Evolutionary conservation across 164 flowering plant genomes (phyloP), one percentile per base, ranked within the genome.

Genomic region (Hamamelis virginiana): DNA sequence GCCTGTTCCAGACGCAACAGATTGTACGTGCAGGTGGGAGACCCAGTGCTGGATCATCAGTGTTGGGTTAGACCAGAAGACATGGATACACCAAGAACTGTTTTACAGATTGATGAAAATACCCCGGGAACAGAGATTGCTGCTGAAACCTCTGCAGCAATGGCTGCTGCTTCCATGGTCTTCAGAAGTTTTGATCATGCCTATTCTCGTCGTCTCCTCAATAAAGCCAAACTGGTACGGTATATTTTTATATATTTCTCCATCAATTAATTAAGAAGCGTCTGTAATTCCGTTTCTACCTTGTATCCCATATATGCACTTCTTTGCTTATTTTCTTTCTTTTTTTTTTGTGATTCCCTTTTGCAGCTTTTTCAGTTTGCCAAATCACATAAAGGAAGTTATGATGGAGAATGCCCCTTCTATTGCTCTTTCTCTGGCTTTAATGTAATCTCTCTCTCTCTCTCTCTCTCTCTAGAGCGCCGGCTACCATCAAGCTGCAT

Each of bases 351-450:
- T 41, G 0, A 21, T 69, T 13, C 16, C 16, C 3, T n/a, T 38
- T 59, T 64, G 77, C 91, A 92, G 97, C 89, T 91, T 16, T 95
- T 88, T 66, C 13, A 79, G 46, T 87, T 91, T 60, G 97, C 97
- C 15, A 86, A 76, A 57, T 8, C 69, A 0, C 78, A 84, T 38
- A 92, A 83, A 71, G 97, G 94, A 75, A 91, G 88, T 3, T 92
- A 28, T 41, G 96, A 89, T 76, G 97, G 96, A 70, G 97, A 92
- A 72, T 91, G 98, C 85, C 98, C 97, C 25, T 91, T 91, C 77
- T 92, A 95, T 66, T 92, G 97, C 85, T 91, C 97, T n/a, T 80
- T 16, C 71, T 92, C 98, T 0, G 97, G 98, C 71, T 92, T 77
- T 41, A 87, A 94, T 75, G 98, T 94, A 85, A 79, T 71, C 48